Evolutionary conservation across 2,329 filamentous ascomycete species (phyloP), one percentile per base, ranked within the genome.

Genomic region (Epichloe amarillans): DNA sequence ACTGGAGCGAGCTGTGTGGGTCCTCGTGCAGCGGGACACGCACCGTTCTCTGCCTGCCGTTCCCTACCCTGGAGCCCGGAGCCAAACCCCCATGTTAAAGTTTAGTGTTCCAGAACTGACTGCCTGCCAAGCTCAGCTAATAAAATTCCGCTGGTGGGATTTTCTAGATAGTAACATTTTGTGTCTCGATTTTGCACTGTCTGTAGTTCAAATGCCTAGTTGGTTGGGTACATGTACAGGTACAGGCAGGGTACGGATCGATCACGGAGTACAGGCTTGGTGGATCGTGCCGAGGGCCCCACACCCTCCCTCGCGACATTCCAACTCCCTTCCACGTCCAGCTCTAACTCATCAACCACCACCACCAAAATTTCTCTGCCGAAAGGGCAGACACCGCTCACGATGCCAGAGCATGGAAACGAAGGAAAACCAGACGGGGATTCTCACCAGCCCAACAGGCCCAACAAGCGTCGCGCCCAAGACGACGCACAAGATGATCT

Each of bases 401-500:
- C 47, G 21, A 52, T 52, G 50, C 36, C 42, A 12, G 42, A 50
- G 4, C 38, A 46, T 15, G 5, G 4, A 19, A 21, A 17, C n/a
- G 42, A 50, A 38, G 43, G 5, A 10, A 36, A 15, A 23, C 35
- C 33, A 15, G 40, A 50, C 23, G 44, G 44, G 10, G 44, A 48
- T 3, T 35, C 48, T 14, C 30, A 46, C 17, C 41, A 48, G 14
- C 35, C 52, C n/a, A 35, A 47, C 30, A 54, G 55, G 46, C 55
- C 55, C 50, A 60, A 62, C 53, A 64, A 66, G 56, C 62, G 66
- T 51, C 59, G 54, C 52, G 65, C 59, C 54, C 58, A 64, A 51
- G 61, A 68, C 42, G 63, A 69, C n/a, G 54, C 51, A 35, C 61
- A 63, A 51, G 69, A 73, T 48, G 69, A 72, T 39, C 71, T 79